phyloP scores from a whole-genome alignment of 345 rosid species.

The Heritiera fomes region DNA sequence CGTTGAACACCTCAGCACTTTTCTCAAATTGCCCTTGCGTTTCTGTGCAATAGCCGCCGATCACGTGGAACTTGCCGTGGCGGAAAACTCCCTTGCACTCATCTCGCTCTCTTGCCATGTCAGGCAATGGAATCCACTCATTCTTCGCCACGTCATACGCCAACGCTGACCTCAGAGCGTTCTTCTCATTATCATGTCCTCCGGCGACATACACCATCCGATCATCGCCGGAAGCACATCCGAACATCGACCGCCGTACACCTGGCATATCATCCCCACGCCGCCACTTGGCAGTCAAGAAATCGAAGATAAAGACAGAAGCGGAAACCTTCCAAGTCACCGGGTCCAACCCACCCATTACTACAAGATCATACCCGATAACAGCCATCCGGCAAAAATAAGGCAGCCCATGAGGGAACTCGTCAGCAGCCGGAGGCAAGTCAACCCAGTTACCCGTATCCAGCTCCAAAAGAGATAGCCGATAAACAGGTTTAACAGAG shows the following conservation, averaged over 20 bases:
- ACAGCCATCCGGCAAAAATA: constrained; percentile 59
- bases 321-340: constrained; percentile 57
- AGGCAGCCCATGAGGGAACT: constrained; percentile 46
- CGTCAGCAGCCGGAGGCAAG: constrained; percentile 54
- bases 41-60: constrained; percentile 77
- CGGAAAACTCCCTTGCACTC: constrained; percentile 68
- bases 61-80: constrained; percentile 61
- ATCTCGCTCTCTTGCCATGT: constrained; percentile 73
- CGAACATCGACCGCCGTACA: constrained; percentile 54
- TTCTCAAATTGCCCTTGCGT: constrained; percentile 64
- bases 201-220: constrained; percentile 70
- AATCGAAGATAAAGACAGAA: constrained; percentile 58
- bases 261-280: constrained; percentile 71
- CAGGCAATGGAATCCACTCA: constrained; percentile 59
- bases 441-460: constrained; percentile 51
- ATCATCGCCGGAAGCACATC: constrained; percentile 55
- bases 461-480: constrained; percentile 27
- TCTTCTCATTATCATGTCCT: constrained; percentile 69
- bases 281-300: constrained; percentile 62
- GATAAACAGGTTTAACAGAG: not conserved
- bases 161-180: constrained; percentile 60
- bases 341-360: constrained; percentile 77
- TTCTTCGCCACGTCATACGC: constrained; percentile 61
- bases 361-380: constrained; percentile 60
- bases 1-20: constrained; percentile 49